A percentile compares a stretch with the other conserved stretches of the same genome.
These are phyloP conservation scores for Candida tetrigidarum DNA, from an alignment of 1,139 yeast species.

Conservation along the genomic window DNA sequence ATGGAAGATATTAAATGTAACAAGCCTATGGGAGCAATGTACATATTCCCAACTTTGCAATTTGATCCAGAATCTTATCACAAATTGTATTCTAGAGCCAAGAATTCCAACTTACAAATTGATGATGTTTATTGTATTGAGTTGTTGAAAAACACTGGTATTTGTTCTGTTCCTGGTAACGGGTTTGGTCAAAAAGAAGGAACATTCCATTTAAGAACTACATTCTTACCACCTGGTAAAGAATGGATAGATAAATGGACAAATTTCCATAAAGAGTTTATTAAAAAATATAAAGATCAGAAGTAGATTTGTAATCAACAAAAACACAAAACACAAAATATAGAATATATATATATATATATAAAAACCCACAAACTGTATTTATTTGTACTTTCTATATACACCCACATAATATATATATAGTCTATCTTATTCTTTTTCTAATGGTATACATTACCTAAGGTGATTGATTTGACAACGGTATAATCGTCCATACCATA, in stretches of 20 bases:
- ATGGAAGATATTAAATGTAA: constrained; percentile 87
- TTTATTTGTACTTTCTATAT: background rate
- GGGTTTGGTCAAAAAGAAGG: constrained; percentile 94
- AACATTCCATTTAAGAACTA: constrained; percentile 91
- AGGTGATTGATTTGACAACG: constrained; percentile 41
- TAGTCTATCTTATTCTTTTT: background rate
- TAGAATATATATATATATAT: background rate
- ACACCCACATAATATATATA: background rate
- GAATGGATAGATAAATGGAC: constrained; percentile 85
- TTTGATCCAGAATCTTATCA: constrained; percentile 52
- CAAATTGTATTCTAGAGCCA: constrained; percentile 66
- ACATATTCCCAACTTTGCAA: constrained; percentile 80
- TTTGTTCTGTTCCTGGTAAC: constrained; percentile 96
- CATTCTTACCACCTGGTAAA: constrained; percentile 93
- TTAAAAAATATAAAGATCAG: constrained; percentile 49
- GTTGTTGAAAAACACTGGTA: constrained; percentile 86
- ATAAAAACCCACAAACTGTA: background rate
- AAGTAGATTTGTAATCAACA: background rate
- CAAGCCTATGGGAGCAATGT: constrained; percentile 97
- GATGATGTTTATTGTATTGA: constrained; percentile 91
- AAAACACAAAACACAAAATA: no score
- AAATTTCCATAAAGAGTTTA: constrained; percentile 73
- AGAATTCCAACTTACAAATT: constrained; percentile 55
- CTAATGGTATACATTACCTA: constrained; percentile 39
- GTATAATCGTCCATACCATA: constrained; percentile 51